A percentile compares a stretch with the other conserved stretches of the same genome.
Evolutionary conservation across 1,284 basidiomycete species (phyloP).

Genomic region (Cryptococcus sp.): DNA sequence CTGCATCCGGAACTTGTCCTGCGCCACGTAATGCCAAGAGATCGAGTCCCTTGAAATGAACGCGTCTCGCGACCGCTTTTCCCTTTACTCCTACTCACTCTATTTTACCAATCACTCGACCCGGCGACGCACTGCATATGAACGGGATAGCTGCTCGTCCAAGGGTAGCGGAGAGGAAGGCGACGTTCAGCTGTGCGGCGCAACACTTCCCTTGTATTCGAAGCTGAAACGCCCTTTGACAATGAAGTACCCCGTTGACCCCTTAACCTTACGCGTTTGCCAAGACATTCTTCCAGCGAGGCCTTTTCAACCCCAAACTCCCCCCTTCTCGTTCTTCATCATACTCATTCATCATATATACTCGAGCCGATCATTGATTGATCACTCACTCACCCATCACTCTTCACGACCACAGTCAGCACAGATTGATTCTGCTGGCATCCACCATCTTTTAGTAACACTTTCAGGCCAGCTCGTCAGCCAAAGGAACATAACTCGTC

Average conservation of each 20-base stretch:
- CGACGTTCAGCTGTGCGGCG: not conserved
- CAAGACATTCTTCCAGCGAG: too few species aligned
- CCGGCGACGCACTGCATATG: too few species aligned
- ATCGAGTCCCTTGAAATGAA: too few species aligned
- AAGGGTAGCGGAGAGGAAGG: not conserved
- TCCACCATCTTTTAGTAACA: not conserved
- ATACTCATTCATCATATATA: not conserved
- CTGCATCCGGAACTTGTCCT: too few species aligned
- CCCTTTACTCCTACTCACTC: too few species aligned
- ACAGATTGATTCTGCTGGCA: not conserved
- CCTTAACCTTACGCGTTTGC: too few species aligned
- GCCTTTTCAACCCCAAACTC: not conserved
- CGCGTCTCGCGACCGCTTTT: too few species aligned
- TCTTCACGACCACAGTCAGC: not conserved
- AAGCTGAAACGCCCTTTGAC: not conserved
- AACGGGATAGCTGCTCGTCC: too few species aligned
- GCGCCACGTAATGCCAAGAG: too few species aligned
- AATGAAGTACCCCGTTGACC: not conserved
- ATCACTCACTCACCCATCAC: not conserved
- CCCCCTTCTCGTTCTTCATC: not conserved
- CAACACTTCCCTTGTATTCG: not conserved
- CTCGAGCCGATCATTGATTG: not conserved
- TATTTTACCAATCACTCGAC: too few species aligned
- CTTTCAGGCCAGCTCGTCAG: too few species aligned
- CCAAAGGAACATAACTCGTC: not conserved